Evolutionary conservation across 108 stramenopile species (phyloP), one percentile per base, ranked within the genome.

Genomic region (Cyclotella kingstonii): DNA sequence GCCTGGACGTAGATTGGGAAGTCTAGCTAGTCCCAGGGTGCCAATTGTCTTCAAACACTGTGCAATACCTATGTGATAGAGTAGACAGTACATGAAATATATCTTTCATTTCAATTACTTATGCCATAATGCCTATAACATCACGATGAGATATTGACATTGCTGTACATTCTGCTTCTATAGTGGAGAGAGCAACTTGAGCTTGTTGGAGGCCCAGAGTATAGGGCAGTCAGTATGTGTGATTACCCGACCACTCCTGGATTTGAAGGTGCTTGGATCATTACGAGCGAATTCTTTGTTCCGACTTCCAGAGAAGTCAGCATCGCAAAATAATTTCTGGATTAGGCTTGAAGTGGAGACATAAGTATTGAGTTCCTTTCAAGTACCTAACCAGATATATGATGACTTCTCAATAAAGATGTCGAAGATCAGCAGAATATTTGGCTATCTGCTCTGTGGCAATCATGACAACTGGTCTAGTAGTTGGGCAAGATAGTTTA

Each of bases 101-200:
- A n/a, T n/a, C 39, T 40, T 40, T 40, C 39, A 14, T 4, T 14
- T 2, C 14, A 40, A 15, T 40, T 40, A 15, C 39, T 40, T 15
- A 40, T 40, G 39, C 39, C 56, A 76, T 70, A 6, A 72, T 1
- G 33, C 63, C 59, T 7, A 80, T 45, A 4, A 63, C 70, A 28
- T 65, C 52, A 11, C 79, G 23, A 4, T 59, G 27, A 11, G 73
- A 67, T 15, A 29, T 27, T 22, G 60, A 62, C 29, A 64, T 15
- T 4, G 64, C 33, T 1, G 45, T 63, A 43, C 68, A 72, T 39
- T 81, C 80, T 19, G 63, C 11, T 44, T 81, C 80, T 8, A 65
- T 67, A 4, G 73, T 61, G 18, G 39, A 44, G 18, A 78, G 30
- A 2, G 58, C 56, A 10, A 78, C 53, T 18, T 62, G 49, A 1